phyloP scores from a whole-genome alignment of 768 basidiomycete species.

The Naematelia aurantialba region DNA sequence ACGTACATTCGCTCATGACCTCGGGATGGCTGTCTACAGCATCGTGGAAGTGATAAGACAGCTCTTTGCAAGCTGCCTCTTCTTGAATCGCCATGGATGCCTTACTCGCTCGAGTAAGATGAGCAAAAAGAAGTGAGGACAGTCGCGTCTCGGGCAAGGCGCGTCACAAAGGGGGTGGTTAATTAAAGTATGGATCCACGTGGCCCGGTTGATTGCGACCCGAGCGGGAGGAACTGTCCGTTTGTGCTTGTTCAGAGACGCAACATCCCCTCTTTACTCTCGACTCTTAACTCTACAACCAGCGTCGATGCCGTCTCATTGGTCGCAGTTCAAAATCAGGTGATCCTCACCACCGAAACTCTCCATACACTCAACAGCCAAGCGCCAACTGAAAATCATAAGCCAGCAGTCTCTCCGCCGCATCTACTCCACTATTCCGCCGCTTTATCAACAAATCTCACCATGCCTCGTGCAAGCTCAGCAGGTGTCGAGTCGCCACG shows the following conservation, averaged over 20 bases:
- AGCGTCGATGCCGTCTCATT: no score
- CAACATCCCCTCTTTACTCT: no score
- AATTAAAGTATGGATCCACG: background rate
- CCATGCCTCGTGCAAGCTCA: background rate
- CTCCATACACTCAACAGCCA: no score
- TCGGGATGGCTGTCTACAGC: constrained; percentile 43
- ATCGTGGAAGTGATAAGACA: constrained; percentile 39
- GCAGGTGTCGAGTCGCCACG: background rate
- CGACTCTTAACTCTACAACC: no score
- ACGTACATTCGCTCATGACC: constrained; percentile 51
- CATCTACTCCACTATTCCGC: constrained; percentile 3
- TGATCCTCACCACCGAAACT: no score
- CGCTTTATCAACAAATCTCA: background rate
- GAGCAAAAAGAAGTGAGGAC: background rate
- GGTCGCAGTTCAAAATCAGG: no score
- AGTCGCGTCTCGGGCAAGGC: background rate
- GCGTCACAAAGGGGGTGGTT: background rate
- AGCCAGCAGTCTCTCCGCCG: background rate
- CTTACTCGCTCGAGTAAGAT: background rate
- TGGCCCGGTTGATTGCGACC: background rate
- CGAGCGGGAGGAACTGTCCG: no score
- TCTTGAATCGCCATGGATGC: constrained; percentile 3
- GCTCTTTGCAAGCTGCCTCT: constrained; percentile 23
- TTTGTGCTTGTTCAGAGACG: no score
- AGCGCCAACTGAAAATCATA: background rate